A percentile compares a stretch with the other conserved stretches of the same genome.
These are phyloP conservation scores for Colletotrichum simmondsii DNA, from an alignment of 2,329 filamentous ascomycete species.

Conservation along the genomic window DNA sequence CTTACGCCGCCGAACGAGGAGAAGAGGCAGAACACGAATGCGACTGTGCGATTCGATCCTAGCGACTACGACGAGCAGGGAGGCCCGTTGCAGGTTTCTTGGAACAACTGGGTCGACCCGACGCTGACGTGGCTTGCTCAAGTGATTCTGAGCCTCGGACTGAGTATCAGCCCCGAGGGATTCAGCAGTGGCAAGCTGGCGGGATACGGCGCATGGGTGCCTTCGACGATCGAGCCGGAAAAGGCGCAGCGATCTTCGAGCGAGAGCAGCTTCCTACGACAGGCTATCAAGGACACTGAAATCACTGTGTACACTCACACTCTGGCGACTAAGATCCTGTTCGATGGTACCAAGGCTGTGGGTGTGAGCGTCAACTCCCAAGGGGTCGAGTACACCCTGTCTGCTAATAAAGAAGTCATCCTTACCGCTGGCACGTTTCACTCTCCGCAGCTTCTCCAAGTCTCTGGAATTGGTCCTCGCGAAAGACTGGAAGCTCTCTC, in stretches of 20 bases:
- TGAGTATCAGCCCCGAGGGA: constrained; percentile 43
- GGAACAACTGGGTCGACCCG: constrained; percentile 39
- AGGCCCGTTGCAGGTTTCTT: constrained; percentile 42
- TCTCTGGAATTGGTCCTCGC: constrained; percentile 62
- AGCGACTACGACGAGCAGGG: constrained; percentile 38
- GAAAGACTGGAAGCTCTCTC: constrained; percentile 48
- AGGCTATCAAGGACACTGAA: constrained; percentile 40
- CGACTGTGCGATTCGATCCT: constrained; percentile 40
- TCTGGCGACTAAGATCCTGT: constrained; percentile 57
- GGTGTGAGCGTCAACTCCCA: constrained; percentile 48
- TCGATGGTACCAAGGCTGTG: constrained; percentile 52
- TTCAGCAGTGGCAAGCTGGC: constrained; percentile 54
- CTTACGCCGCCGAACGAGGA: constrained; percentile 44
- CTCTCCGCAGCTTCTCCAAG: constrained; percentile 75
- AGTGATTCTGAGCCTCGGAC: constrained; percentile 52
- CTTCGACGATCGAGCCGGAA: constrained; percentile 42
- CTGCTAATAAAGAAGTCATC: constrained; percentile 72
- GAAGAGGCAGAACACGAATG: constrained; percentile 36
- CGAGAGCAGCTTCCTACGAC: constrained; percentile 48
- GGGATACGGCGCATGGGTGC: constrained; percentile 43
- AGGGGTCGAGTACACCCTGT: constrained; percentile 33
- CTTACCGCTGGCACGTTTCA: constrained; percentile 85
- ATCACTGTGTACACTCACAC: constrained; percentile 54
- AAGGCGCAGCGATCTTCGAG: constrained; percentile 45
- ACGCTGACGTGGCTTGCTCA: constrained; percentile 37